phyloP scores from a whole-genome alignment of 495 filamentous ascomycete genomes.

The Aspergillus avenaceus region DNA sequence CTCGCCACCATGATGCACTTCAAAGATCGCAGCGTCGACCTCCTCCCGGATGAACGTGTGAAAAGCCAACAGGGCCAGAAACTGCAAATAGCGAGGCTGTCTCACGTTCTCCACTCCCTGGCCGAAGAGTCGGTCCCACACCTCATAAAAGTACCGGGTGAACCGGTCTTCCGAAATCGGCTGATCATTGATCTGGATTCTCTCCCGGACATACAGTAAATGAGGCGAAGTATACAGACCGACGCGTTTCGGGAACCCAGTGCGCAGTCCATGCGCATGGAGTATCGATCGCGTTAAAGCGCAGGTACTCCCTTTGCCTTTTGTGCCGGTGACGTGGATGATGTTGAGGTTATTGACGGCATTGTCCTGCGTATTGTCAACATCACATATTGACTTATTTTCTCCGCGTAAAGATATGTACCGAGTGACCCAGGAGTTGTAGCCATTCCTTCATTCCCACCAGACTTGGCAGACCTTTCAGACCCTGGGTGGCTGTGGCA shows the following conservation, averaged over 20 bases:
- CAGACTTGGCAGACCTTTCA: constrained; percentile 19
- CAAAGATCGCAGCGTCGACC: constrained; percentile 69
- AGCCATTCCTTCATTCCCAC: constrained; percentile 27
- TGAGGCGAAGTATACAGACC: constrained; percentile 69
- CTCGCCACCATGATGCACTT: constrained; percentile 81
- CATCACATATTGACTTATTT: too few relatives aligned
- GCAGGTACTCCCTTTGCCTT: constrained; percentile 51
- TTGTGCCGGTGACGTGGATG: constrained; percentile 47
- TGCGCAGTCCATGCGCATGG: constrained; percentile 21
- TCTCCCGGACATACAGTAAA: constrained; percentile 56
- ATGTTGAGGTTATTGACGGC: constrained; percentile 33
- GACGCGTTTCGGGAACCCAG: constrained; percentile 38
- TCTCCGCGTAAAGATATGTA: too few relatives aligned
- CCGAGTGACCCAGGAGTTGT: constrained; percentile 23
- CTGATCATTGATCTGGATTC: constrained; percentile 55
- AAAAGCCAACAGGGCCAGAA: constrained; percentile 70
- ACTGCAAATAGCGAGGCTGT: constrained; percentile 56
- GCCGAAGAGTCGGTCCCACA: constrained; percentile 54
- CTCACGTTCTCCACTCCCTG: neutral
- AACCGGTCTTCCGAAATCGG: constrained; percentile 51
- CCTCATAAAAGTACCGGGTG: constrained; percentile 59
- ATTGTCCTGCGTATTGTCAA: too few relatives aligned
- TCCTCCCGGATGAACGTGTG: constrained; percentile 69
- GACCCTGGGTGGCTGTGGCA: neutral
- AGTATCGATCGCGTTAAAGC: constrained; percentile 42